These are phyloP conservation scores for Sporothrix phasma DNA, from an alignment of 2,329 filamentous ascomycete genomes.

Conservation along the genomic window DNA sequence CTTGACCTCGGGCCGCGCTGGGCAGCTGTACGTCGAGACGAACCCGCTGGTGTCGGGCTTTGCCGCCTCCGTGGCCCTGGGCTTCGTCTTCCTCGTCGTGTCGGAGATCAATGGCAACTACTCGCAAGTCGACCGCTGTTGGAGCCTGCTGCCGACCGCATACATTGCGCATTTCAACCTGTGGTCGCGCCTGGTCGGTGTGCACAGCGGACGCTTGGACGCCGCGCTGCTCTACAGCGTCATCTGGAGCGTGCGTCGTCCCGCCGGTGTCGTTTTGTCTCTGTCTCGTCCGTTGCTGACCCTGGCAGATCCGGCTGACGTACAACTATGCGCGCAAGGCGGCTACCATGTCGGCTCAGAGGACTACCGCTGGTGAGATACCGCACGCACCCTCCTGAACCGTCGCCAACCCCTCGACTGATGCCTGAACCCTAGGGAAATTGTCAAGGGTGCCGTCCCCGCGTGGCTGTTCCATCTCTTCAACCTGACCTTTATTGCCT, in stretches of 20 bases:
- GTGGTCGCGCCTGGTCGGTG: slow-evolving; percentile 69
- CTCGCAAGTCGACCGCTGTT: slow-evolving; percentile 89
- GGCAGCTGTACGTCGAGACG: slow-evolving; percentile 61
- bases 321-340: slow-evolving; percentile 97
- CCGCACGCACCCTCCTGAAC: too few species aligned
- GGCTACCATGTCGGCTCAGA: slow-evolving; percentile 84
- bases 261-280: not conserved
- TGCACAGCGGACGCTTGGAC: slow-evolving; percentile 62
- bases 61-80: slow-evolving; percentile 60
- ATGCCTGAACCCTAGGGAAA: slow-evolving; percentile 56
- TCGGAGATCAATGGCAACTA: slow-evolving; percentile 89
- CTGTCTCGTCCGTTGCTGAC: slow-evolving; percentile 18
- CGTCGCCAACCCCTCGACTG: too few species aligned
- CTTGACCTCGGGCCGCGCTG: slow-evolving; percentile 40
- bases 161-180: slow-evolving; percentile 75
- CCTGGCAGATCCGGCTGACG: slow-evolving; percentile 60
- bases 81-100: slow-evolving; percentile 59
- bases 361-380: slow-evolving; percentile 72
- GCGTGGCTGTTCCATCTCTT: slow-evolving; percentile 66
- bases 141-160: slow-evolving; percentile 80
- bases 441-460: slow-evolving; percentile 58
- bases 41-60: slow-evolving; percentile 76
- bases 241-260: slow-evolving; percentile 64
- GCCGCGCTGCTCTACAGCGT: slow-evolving; percentile 59
- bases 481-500: slow-evolving; percentile 82